Conservation (phyloP, 495 filamentous ascomycete species). For the Patellaria atrata region DNA sequence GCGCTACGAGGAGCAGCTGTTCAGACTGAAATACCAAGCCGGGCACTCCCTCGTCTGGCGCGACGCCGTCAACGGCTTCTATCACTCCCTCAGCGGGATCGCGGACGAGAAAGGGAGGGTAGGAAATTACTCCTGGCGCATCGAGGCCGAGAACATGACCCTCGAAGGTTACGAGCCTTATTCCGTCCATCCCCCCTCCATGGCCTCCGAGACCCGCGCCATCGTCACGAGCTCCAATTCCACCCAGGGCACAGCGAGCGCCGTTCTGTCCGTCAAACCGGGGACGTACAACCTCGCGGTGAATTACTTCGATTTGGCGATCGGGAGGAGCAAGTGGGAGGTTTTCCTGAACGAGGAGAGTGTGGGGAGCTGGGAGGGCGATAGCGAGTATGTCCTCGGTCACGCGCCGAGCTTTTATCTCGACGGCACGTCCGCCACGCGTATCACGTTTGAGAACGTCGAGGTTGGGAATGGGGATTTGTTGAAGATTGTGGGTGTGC, state of each 20-base stretch:
- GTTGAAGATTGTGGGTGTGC: slow-evolving; percentile 43
- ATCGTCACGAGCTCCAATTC: slow-evolving; percentile 36
- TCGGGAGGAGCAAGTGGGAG: slow-evolving; percentile 39
- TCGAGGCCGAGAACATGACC: slow-evolving; percentile 51
- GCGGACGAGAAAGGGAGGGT: slow-evolving; percentile 40
- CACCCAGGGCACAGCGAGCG: slow-evolving; percentile 35
- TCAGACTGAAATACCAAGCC: slow-evolving; percentile 47
- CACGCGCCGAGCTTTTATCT: slow-evolving; percentile 40
- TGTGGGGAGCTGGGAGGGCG: slow-evolving; percentile 43
- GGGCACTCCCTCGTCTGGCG: slow-evolving; percentile 59
- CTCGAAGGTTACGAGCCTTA: slow-evolving; percentile 39
- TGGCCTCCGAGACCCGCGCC: slow-evolving; percentile 35
- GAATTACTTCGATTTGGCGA: slow-evolving; percentile 49
- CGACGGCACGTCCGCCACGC: slow-evolving; percentile 48
- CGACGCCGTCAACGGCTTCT: slow-evolving; percentile 48
- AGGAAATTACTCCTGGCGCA: slow-evolving; percentile 42
- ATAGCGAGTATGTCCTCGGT: slow-evolving; percentile 41
- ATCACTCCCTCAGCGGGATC: slow-evolving; percentile 43
- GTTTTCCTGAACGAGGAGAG: slow-evolving; percentile 36
- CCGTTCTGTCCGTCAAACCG: slow-evolving; percentile 31
- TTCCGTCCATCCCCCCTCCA: slow-evolving; percentile 39
- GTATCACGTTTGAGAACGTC: slow-evolving; percentile 42
- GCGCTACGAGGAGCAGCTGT: slow-evolving; percentile 43
- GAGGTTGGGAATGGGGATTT: slow-evolving; percentile 38
- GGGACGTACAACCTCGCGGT: slow-evolving; percentile 50